Conservation (phyloP, 495 filamentous ascomycete species). For the Penicillium robsamsonii region DNA sequence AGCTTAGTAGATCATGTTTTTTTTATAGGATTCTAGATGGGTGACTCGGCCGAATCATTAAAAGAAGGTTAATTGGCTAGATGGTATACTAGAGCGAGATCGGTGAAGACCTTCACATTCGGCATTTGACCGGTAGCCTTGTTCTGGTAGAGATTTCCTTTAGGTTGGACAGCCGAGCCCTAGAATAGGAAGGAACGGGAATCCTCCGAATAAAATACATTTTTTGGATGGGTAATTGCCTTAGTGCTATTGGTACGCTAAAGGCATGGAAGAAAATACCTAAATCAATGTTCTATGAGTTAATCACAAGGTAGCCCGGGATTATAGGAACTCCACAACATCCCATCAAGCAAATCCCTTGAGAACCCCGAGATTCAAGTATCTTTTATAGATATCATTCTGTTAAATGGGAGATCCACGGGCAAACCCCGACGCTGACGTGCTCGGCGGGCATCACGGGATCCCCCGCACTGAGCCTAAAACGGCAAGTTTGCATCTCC, state of each 20-base stretch:
- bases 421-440: slow-evolving; percentile 37
- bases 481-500: slow-evolving; percentile 35
- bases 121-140: slow-evolving; percentile 9
- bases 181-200: not conserved
- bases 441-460: slow-evolving; percentile 38
- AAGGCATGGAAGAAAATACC: not conserved
- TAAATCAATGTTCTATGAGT: not conserved
- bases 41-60: slow-evolving; percentile 5
- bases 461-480: slow-evolving; percentile 31
- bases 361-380: not conserved
- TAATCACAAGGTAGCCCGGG: not conserved
- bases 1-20: not conserved
- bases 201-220: not conserved
- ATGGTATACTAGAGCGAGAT: slow-evolving; percentile 1
- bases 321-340: not conserved
- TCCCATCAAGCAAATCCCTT: not conserved
- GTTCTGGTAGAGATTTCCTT: not conserved
- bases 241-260: slow-evolving; percentile 21
- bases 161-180: not conserved
- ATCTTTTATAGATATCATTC: not conserved
- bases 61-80: not conserved
- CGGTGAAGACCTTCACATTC: not conserved
- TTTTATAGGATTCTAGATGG: not conserved
- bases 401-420: not conserved
- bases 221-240: slow-evolving; percentile 21